Evolutionary conservation across 31 red algal genomes (phyloP), one percentile per base, ranked within the genome.

Genomic region (Endocladia muricata): DNA sequence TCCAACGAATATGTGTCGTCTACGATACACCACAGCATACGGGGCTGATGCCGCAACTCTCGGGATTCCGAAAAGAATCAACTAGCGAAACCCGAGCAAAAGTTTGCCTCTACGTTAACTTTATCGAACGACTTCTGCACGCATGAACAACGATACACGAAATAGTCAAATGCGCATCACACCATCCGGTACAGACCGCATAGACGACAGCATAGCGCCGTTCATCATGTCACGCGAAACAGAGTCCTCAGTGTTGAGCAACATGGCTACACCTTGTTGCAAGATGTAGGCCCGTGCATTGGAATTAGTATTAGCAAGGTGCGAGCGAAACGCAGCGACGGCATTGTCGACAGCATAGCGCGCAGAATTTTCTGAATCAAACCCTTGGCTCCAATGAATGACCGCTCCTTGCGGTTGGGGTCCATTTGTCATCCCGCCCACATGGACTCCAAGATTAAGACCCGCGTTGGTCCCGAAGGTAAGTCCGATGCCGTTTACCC

Each of bases 361-460:
- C 13, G 79, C 79, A 2, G 52, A 60, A 35, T 44, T 83, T 37
- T 83, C 79, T 2, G 49, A 61, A 38, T 83, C 79, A 43, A 83
- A 83, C 15, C 37, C 79, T 51, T 83, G 79, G 32, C 68, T 83
- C 79, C 79, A 83, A 61, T 73, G 37, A 15, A 83, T 8, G 5
- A 32, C 6, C 6, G 26, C n/a, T 58, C 13, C 55, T 34, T 23
- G 25, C 7, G 26, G 19, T 7, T 33, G 26, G 26, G 39, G 32
- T 6, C 25, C 61, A 19, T 4, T 7, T 32, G 3, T 15, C 23
- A 23, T 33, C 5, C 33, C 33, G 11, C 58, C 23, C 5, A 23
- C 61, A 5, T 29, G 25, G 32, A 67, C 39, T 33, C 21, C 28
- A 4, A 23, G 19, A 32, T 33, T 33, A 29, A 32, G 26, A 3